Evolutionary conservation across 257 asterid species (phyloP).

Genomic region (Oldenlandia corymbosa): DNA sequence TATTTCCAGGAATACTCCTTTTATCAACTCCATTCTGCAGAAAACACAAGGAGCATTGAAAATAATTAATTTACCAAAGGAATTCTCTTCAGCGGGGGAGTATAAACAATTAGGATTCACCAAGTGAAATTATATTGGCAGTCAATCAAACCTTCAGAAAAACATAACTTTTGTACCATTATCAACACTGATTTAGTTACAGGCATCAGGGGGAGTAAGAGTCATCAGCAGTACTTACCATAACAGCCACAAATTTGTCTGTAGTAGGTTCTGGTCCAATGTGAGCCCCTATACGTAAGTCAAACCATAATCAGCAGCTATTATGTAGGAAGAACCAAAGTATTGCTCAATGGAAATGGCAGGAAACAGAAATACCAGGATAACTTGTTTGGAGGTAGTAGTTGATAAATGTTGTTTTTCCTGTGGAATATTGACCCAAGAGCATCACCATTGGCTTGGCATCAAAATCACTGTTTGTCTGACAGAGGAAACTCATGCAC

Average conservation of each 20-base stretch:
- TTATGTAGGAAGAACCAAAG: neutral
- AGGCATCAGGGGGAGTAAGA: neutral
- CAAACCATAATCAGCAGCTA: slow-evolving; percentile 4
- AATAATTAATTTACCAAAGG: neutral
- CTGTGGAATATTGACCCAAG: slow-evolving; percentile 96
- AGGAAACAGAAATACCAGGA: slow-evolving; percentile 52
- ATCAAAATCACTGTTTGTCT: slow-evolving; percentile 85
- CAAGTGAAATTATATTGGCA: too few relatives aligned
- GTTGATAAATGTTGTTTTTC: slow-evolving; percentile 93
- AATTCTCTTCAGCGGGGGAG: too few relatives aligned
- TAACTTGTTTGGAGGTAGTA: slow-evolving; percentile 77
- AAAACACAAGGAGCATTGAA: slow-evolving; percentile 15
- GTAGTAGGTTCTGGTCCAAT: slow-evolving; percentile 99
- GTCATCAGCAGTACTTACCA: slow-evolving; percentile 41
- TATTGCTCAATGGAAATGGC: slow-evolving; percentile 5
- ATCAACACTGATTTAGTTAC: neutral
- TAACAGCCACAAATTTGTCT: slow-evolving; percentile 96
- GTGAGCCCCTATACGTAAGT: slow-evolving; percentile 66
- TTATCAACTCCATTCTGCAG: slow-evolving; percentile 88
- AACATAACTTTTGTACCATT: too few relatives aligned
- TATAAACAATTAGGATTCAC: too few relatives aligned
- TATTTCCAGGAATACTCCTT: slow-evolving; percentile 94
- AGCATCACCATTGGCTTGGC: slow-evolving; percentile 99
- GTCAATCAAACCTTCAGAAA: neutral
- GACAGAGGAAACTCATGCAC: neutral